phyloP scores from a whole-genome alignment of 1,284 basidiomycete species.

The Malassezia caprae region DNA sequence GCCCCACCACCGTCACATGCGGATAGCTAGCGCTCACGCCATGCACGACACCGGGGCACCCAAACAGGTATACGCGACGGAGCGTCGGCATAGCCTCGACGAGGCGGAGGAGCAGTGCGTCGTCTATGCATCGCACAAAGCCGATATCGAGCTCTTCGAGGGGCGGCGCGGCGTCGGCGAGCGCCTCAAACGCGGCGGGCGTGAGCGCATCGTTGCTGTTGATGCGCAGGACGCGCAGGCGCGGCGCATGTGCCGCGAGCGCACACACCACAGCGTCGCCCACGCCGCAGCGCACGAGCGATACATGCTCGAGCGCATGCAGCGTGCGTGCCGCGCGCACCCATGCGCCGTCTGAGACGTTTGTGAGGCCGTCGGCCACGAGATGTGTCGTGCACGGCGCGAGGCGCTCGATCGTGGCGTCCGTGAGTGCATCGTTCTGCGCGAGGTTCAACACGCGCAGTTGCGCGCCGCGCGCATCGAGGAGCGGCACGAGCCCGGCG shows the following conservation, averaged over 20 bases:
- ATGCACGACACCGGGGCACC: constrained; percentile 30
- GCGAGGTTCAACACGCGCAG: constrained; percentile 58
- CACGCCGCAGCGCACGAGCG: constrained; percentile 50
- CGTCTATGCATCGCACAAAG: constrained; percentile 75
- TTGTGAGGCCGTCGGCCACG: constrained; percentile 7
- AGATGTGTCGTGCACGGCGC: constrained; percentile 56
- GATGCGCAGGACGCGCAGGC: constrained; percentile 59
- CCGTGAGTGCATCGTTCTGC: constrained; percentile 56
- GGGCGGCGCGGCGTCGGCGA: constrained; percentile 48
- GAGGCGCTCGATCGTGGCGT: constrained; percentile 60
- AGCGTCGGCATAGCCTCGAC: constrained; percentile 47
- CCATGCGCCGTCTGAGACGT: constrained; percentile 11
- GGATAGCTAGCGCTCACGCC: constrained; percentile 9
- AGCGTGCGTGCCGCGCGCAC: not conserved
- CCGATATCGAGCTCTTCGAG: constrained; percentile 67
- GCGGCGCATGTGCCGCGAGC: constrained; percentile 47
- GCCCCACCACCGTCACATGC: constrained; percentile 32
- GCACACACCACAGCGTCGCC: constrained; percentile 57
- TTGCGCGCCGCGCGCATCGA: constrained; percentile 54
- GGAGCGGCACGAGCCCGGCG: constrained; percentile 56
- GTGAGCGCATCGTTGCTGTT: constrained; percentile 56
- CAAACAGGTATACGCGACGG: constrained; percentile 43
- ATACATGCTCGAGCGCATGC: constrained; percentile 47
- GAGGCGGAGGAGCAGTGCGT: constrained; percentile 67
- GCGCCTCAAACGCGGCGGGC: constrained; percentile 50